These are phyloP conservation scores for Lentinula boryana DNA, from an alignment of 768 basidiomycete species.

Conservation along the genomic window DNA sequence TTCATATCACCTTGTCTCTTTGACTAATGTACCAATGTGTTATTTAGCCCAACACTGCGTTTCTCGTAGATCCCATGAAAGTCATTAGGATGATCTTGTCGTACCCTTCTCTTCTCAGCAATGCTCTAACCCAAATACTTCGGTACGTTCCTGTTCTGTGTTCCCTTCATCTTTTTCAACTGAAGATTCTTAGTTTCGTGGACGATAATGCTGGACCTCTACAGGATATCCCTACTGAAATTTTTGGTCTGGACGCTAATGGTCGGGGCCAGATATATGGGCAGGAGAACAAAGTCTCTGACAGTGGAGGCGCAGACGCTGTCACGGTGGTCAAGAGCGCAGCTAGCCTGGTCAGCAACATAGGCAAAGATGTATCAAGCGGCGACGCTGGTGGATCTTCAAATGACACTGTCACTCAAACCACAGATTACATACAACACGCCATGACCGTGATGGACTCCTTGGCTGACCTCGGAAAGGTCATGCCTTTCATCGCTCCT, in stretches of 20 bases:
- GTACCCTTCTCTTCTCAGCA: conserved; percentile 1
- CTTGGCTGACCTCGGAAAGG: conserved; percentile 29
- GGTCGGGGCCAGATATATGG: not conserved
- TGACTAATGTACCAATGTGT: not conserved
- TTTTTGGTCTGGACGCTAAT: not conserved
- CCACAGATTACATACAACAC: conserved; percentile 12
- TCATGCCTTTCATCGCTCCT: conserved; percentile 31
- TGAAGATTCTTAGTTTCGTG: not conserved
- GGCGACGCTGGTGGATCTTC: not conserved
- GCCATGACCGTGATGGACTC: conserved; percentile 25
- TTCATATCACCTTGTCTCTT: not conserved
- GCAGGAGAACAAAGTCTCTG: not conserved
- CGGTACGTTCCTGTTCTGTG: not conserved
- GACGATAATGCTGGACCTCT: conserved; percentile 1
- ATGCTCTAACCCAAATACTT: conserved; percentile 1
- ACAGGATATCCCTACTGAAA: conserved; percentile 1
- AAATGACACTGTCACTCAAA: not conserved
- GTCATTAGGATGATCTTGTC: not conserved
- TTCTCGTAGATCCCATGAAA: conserved; percentile 4
- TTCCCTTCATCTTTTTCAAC: not conserved
- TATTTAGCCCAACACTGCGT: conserved; percentile 2
- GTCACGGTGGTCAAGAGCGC: not conserved
- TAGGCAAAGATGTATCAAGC: not conserved
- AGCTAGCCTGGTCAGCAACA: not conserved
- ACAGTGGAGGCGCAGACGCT: not conserved